These are phyloP conservation scores for Fusarium xyrophilum DNA, from an alignment of 2,329 filamentous ascomycete genomes.

Conservation along the genomic window DNA sequence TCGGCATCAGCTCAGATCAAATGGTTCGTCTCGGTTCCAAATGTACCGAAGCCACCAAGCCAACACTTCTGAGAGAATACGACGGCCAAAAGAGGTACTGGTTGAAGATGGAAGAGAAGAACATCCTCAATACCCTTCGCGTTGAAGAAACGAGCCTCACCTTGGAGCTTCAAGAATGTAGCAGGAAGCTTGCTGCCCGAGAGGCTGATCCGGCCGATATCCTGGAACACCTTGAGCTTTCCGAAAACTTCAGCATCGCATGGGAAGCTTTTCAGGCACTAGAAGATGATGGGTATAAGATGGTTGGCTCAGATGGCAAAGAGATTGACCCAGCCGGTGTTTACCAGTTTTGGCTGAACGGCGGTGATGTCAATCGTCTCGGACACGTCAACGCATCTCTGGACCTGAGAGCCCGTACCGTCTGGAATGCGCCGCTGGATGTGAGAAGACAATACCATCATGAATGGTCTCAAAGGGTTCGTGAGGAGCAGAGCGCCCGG, in stretches of 20 bases:
- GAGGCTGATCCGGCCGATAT: slow-evolving; percentile 40
- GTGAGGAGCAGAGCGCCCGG: slow-evolving; percentile 57
- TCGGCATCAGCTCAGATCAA: slow-evolving; percentile 56
- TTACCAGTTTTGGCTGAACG: slow-evolving; percentile 30
- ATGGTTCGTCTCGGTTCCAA: slow-evolving; percentile 73
- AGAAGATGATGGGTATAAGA: slow-evolving; percentile 52
- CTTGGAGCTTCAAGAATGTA: slow-evolving; percentile 39
- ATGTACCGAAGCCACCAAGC: slow-evolving; percentile 55
- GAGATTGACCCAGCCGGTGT: slow-evolving; percentile 42
- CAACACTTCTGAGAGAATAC: slow-evolving; percentile 56
- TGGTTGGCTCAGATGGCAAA: slow-evolving; percentile 56
- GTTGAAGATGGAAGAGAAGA: slow-evolving; percentile 39
- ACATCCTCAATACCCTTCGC: slow-evolving; percentile 53
- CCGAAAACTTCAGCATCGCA: slow-evolving; percentile 56
- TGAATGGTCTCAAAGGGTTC: slow-evolving; percentile 54
- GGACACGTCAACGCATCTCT: slow-evolving; percentile 23
- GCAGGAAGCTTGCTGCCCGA: slow-evolving; percentile 18
- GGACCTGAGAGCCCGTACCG: slow-evolving; percentile 29
- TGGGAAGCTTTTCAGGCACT: slow-evolving; percentile 65
- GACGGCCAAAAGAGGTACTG: slow-evolving; percentile 37
- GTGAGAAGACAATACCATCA: slow-evolving; percentile 47
- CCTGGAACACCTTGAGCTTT: slow-evolving; percentile 59
- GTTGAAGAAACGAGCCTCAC: neutral
- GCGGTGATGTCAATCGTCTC: neutral
- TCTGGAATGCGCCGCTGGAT: slow-evolving; percentile 61